Evolutionary conservation across 2,329 filamentous ascomycete species (phyloP), one percentile per base, ranked within the genome.

Genomic region (Penicillium rolfsii): DNA sequence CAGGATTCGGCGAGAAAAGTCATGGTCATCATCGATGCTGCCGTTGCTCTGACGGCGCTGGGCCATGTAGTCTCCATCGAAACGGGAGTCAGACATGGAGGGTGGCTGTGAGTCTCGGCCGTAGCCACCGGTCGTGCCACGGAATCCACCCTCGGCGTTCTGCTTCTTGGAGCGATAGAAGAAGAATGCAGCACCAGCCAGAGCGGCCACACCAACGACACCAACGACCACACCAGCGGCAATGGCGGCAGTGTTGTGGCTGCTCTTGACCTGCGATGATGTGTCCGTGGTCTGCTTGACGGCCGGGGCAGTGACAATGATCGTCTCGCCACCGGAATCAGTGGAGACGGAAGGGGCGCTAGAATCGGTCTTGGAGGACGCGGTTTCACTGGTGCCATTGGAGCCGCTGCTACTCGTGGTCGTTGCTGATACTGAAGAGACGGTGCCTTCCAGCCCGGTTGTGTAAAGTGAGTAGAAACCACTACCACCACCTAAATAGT

Each of bases 21-120:
- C 94, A 79, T 96, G 88, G 79, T 97, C 96, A 77, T 98, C 94
- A 55, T 93, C 94, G 77, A 98, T 97, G 78, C 93, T 97, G 69
- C 94, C 94, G 72, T 95, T 91, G 79, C 94, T 97, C 81, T 94
- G 85, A 77, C 93, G 87, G 73, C 92, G 85, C 69, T 93, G 87
- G 60, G 89, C 89, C 84, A 96, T 89, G 66, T 93, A 86, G 59
- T 84, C 88, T 7, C 93, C 92, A 67, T 98, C 94, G 59, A 97
- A 87, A 58, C 94, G 87, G 45, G 91, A 89, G 74, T 98, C 94
- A 14, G 87, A 87, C 79, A 91, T 89, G 9, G 91, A 91, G 63
- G 88, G 85, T 83, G 73, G 85, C 80, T 78, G 78, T 67, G 85
- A 84, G 67, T 68, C 83, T 67, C 90, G 96, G 55, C 87, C 86